Evolutionary conservation across 352 stramenopile species (phyloP).

Genomic region (Phytophthora kernoviae): DNA sequence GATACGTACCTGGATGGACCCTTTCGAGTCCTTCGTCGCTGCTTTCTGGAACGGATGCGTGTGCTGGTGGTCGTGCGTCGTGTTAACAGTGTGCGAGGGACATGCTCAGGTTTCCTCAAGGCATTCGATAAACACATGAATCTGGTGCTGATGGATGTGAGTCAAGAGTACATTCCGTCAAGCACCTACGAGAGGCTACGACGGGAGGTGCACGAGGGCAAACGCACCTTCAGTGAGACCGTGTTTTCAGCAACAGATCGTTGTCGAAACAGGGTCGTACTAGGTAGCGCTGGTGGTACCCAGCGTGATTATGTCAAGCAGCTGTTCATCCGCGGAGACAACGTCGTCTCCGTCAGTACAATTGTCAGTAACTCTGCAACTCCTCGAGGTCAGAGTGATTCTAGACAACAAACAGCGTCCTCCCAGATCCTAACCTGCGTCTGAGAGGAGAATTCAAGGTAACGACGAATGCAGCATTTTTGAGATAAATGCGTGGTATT

Average conservation of each 20-base stretch:
- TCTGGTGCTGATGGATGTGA: constrained; percentile 91
- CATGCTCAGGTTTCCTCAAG: constrained; percentile 90
- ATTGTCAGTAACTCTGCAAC: constrained; percentile 26
- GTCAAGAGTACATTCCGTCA: constrained; percentile 68
- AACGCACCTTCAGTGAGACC: constrained; percentile 17
- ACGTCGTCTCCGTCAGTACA: constrained; percentile 82
- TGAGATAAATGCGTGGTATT: constrained; percentile 24
- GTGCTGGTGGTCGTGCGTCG: constrained; percentile 89
- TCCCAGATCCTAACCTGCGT: constrained; percentile 10
- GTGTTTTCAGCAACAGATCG: constrained; percentile 58
- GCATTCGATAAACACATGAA: constrained; percentile 97
- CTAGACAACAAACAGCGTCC: constrained; percentile 4
- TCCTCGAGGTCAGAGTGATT: neutral
- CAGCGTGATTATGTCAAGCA: constrained; percentile 74
- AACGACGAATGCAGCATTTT: constrained; percentile 10
- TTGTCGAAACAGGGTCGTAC: constrained; percentile 46
- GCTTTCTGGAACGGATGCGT: constrained; percentile 77
- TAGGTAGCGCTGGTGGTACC: constrained; percentile 27
- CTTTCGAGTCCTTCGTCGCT: constrained; percentile 82
- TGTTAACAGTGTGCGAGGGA: constrained; percentile 91
- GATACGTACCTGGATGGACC: constrained; percentile 86
- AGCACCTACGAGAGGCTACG: constrained; percentile 37
- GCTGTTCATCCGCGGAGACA: constrained; percentile 93
- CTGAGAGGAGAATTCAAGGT: constrained; percentile 7
- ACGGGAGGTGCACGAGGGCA: constrained; percentile 39